Base-by-base conservation (phyloP, 2,329 filamentous ascomycete genomes). In the Aspergillus transmontanensis region DNA sequence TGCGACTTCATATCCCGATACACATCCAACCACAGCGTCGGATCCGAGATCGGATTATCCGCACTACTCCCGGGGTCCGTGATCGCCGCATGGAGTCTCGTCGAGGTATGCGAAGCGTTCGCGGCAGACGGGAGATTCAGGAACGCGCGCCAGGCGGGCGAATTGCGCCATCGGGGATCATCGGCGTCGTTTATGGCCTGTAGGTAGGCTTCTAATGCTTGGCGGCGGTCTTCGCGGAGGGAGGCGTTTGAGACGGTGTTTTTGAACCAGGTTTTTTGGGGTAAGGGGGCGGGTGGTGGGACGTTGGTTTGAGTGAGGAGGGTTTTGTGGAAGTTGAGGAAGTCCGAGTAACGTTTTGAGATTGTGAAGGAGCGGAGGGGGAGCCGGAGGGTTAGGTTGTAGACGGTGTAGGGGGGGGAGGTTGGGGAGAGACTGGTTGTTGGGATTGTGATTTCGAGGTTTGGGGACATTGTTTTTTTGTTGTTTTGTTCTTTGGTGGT, bases 311-410 rank as follows among this genome's bases (percentile, higher is more conserved):
- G 82, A 26, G 80, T 78, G 39, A 78, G 77, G 7, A 89, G 79
- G 2, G 80, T 75, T 4, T 75, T 74, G 75, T 90, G 82, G 61
- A 90, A 84, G 59, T 80, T 71, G 50, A 79, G 73, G 75, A 90
- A 90, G 75, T 89, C 87, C 58, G 86, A 87, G 79, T 89, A 90
- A 68, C 87, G 86, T 74, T 89, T 89, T 53, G 81, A 81, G 60
- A 88, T 76, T 50, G 82, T 85, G 68, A 85, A 85, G 56, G 85
- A 84, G 60, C 86, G 84, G 36, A 89, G 82, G 1, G 87, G 87
- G 23, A 89, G 84, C 48, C 86, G 83, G 67, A 89, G 81, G 58
- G 82, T 81, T 72, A 90, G 83, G 67, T 87, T 85, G 78, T 89
- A 90, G 69, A 85, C 73, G 0, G 87, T 89, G 76, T 85, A 86